Evolutionary conservation across 805 yeast species (phyloP), one percentile per base, ranked within the genome.

Genomic region (Candida oleophila): DNA sequence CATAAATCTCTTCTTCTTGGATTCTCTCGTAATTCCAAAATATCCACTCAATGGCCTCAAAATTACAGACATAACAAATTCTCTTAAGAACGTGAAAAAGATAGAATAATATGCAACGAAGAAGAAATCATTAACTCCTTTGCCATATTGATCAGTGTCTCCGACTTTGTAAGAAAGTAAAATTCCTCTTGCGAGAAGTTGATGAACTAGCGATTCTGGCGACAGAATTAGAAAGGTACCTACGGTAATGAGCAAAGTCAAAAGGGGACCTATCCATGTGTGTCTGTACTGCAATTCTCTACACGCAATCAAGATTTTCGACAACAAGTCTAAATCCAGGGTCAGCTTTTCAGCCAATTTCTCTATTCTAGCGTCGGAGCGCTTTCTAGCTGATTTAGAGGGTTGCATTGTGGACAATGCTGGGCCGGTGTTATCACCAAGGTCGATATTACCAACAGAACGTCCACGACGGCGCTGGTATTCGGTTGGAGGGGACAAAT

Each of bases 21-120:
- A 73, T 49, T 74, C 77, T 45, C 68, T 69, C 35, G 53, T 71
- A 34, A 89, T 59, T 1, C 89, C 89, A 38, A 64, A 71, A 32
- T 49, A 46, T 8, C 28, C 35, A 1, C 97, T 92, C 32, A 88
- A 50, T 5, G 98, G 98, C 55, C 75, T 76, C 49, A 94, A 78
- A 1, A 89, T 57, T 28, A 80, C 73, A 63, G 90, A 91, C 98
- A 94, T 90, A 53, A 82, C 60, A 61, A 94, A 92, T 66, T 94
- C 99, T 58, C 99, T 81, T 53, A 81, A 73, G 62, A 92, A 94
- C 0, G 97, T 87, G 78, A 94, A 91, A 56, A 90, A 83, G 34
- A 94, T 66, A 77, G 92, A 87, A 69, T 88, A 83, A 63, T 81
- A 89, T 16, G 75, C 74, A 14, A 92, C 88, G 70, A 90, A 94